Conservation (phyloP, 352 stramenopile species). For the Blastocystis sp. region DNA sequence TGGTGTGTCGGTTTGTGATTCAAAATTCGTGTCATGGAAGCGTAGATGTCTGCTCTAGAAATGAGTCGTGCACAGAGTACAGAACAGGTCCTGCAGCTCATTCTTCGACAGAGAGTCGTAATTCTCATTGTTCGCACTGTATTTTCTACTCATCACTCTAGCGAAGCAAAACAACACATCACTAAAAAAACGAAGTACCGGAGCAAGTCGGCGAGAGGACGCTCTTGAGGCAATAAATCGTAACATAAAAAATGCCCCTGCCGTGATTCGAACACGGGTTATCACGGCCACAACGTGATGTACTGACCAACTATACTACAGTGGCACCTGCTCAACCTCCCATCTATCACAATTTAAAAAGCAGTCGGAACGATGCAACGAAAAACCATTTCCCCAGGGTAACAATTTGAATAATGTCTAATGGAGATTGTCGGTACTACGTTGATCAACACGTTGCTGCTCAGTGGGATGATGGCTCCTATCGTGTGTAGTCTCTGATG, state of each 20-base stretch:
- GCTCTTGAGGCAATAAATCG: no score
- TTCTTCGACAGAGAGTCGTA: not conserved
- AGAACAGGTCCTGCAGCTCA: not conserved
- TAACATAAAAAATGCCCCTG: slow-evolving; percentile 58
- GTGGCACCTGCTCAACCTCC: slow-evolving; percentile 40
- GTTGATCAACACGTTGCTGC: slow-evolving; percentile 44
- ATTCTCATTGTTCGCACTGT: not conserved
- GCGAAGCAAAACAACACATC: not conserved
- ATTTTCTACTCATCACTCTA: not conserved
- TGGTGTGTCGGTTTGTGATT: slow-evolving; percentile 1
- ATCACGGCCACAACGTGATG: slow-evolving; percentile 61
- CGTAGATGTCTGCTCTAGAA: not conserved
- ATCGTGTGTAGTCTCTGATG: not conserved
- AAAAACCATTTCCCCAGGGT: no score
- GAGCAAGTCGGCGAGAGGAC: not conserved
- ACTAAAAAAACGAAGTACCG: not conserved
- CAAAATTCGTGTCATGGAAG: not conserved
- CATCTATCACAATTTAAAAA: no score
- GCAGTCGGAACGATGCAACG: no score
- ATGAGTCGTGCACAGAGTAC: not conserved
- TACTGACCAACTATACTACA: slow-evolving; percentile 61
- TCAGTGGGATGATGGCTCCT: slow-evolving; percentile 29
- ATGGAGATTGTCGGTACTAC: slow-evolving; percentile 5
- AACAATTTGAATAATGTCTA: no score
- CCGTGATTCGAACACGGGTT: slow-evolving; percentile 61